These are phyloP conservation scores for Lathyrus oleraceus DNA, from an alignment of 306 rosid genomes.

Conservation along the genomic window DNA sequence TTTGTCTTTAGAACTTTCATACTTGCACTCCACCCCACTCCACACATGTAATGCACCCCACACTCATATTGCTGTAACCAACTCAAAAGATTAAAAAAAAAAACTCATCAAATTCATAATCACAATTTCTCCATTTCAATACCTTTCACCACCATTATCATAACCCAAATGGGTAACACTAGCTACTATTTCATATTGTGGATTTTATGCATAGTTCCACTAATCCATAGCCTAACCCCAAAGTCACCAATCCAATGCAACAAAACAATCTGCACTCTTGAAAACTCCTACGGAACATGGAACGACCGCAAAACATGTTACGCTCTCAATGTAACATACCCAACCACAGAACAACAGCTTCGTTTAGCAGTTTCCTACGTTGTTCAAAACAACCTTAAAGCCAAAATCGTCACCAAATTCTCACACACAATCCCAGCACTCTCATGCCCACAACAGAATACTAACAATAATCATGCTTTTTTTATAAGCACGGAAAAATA, in stretches of 20 bases:
- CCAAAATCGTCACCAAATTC: conserved; percentile 58
- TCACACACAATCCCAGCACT: conserved; percentile 69
- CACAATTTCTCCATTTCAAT: no score
- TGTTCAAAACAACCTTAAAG: conserved; percentile 49
- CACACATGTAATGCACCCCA: neutral
- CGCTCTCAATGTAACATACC: conserved; percentile 47
- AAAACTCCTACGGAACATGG: conserved; percentile 77
- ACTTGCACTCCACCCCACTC: neutral
- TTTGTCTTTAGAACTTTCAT: neutral
- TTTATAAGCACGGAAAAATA: conserved; percentile 41
- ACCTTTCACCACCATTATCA: no score
- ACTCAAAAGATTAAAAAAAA: neutral
- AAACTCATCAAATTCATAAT: neutral
- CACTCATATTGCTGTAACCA: neutral
- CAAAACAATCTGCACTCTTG: conserved; percentile 53
- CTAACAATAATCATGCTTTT: neutral
- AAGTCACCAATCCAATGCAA: conserved; percentile 54
- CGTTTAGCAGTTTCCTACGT: conserved; percentile 56
- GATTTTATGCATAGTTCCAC: neutral
- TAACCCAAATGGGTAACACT: conserved; percentile 23
- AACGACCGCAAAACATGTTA: conserved; percentile 56
- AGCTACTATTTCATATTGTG: conserved; percentile 1
- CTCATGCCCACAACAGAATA: conserved; percentile 51
- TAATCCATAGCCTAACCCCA: conserved; percentile 44
- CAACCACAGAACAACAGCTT: conserved; percentile 58